Evolutionary conservation across 148 eudicot species (phyloP).

Genomic region (Vaccinium vitisidaea): DNA sequence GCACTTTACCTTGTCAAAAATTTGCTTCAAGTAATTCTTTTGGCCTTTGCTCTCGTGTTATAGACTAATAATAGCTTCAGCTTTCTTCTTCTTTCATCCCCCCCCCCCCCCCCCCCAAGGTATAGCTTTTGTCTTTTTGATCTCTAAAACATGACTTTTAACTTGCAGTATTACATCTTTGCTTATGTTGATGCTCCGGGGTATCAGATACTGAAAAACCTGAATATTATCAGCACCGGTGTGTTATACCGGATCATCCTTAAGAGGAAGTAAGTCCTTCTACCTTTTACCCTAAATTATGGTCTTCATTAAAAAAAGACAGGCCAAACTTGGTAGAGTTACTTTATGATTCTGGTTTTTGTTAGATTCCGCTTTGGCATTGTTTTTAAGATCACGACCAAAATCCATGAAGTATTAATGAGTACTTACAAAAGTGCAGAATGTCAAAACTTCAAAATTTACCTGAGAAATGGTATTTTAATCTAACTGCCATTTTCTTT

Average conservation of each 20-base stretch:
- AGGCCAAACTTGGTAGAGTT: background rate
- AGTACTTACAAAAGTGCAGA: background rate
- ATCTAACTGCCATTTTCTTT: slow-evolving; percentile 22
- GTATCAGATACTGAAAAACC: slow-evolving; percentile 93
- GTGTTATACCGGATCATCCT: slow-evolving; percentile 87
- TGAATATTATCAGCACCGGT: slow-evolving; percentile 95
- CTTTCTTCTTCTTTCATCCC: background rate
- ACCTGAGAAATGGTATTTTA: background rate
- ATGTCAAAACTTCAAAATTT: background rate
- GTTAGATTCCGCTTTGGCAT: background rate
- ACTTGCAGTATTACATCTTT: slow-evolving; percentile 92
- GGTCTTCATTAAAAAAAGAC: slow-evolving; percentile 6
- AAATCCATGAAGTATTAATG: background rate
- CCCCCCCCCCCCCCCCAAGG: background rate
- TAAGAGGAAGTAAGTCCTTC: slow-evolving; percentile 59
- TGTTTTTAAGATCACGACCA: background rate
- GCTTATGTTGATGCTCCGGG: slow-evolving; percentile 99
- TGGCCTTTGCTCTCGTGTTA: background rate
- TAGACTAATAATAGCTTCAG: background rate
- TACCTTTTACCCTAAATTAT: background rate
- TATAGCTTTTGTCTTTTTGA: background rate
- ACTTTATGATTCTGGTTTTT: background rate
- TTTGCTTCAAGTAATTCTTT: slow-evolving; percentile 66
- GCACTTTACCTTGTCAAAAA: slow-evolving; percentile 90
- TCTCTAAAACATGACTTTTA: slow-evolving; percentile 22